A percentile compares a stretch with the other conserved stretches of the same genome.
Conservation (phyloP, 2,329 filamentous ascomycete genomes). For the Neonectria neomacrospora region DNA sequence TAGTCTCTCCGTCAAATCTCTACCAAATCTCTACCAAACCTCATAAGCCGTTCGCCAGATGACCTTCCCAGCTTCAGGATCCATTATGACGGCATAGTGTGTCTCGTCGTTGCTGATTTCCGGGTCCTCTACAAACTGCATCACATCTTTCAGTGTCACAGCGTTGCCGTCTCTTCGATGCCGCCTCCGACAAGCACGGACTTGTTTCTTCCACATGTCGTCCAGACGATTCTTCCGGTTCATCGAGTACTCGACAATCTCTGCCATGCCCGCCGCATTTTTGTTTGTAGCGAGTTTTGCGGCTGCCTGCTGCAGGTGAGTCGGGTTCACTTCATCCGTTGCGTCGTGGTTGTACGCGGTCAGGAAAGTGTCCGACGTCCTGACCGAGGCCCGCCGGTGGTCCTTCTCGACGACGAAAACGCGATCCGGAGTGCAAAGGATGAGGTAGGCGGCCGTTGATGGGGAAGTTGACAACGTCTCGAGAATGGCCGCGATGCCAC, state of each 20-base stretch:
- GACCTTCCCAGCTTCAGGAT: slow-evolving; percentile 57
- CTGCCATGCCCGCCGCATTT: slow-evolving; percentile 37
- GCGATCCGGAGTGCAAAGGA: slow-evolving; percentile 42
- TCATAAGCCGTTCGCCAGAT: slow-evolving; percentile 51
- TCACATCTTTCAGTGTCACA: slow-evolving; percentile 38
- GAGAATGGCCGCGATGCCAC: slow-evolving; percentile 31
- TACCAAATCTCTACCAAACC: not conserved
- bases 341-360: slow-evolving; percentile 46
- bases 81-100: slow-evolving; percentile 55
- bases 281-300: slow-evolving; percentile 16
- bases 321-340: slow-evolving; percentile 32
- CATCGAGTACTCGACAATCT: slow-evolving; percentile 38
- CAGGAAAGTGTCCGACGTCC: slow-evolving; percentile 38
- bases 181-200: not conserved
- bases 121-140: slow-evolving; percentile 38
- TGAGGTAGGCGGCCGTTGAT: slow-evolving; percentile 47
- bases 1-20: not conserved
- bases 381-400: slow-evolving; percentile 33
- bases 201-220: slow-evolving; percentile 30
- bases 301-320: slow-evolving; percentile 19
- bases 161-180: slow-evolving; percentile 4
- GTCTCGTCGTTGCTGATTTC: slow-evolving; percentile 46
- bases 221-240: slow-evolving; percentile 39
- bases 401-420: slow-evolving; percentile 46
- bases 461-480: slow-evolving; percentile 12